Conservation (phyloP, 1,284 basidiomycete species). For the Polyporus tsugae region DNA sequence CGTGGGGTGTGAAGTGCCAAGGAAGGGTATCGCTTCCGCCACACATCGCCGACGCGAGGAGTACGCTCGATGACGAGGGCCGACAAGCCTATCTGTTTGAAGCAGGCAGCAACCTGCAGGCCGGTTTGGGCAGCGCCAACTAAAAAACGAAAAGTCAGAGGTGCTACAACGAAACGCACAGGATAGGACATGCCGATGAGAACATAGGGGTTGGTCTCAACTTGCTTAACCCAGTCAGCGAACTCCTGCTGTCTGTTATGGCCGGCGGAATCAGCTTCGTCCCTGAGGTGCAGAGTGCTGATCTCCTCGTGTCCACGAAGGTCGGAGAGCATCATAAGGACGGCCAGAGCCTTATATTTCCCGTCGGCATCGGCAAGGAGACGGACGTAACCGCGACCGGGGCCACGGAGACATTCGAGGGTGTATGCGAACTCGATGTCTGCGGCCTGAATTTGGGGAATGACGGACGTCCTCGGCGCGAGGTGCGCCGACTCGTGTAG, state of each 20-base stretch:
- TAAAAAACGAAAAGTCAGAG: slow-evolving; percentile 22
- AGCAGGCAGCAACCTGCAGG: slow-evolving; percentile 59
- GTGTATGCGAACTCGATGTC: slow-evolving; percentile 44
- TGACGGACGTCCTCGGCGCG: slow-evolving; percentile 36
- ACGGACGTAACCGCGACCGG: slow-evolving; percentile 48
- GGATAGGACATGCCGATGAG: slow-evolving; percentile 35
- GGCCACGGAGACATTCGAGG: slow-evolving; percentile 48
- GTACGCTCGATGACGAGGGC: slow-evolving; percentile 58
- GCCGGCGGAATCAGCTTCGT: slow-evolving; percentile 19
- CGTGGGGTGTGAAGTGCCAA: slow-evolving; percentile 56
- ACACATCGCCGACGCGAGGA: slow-evolving; percentile 59
- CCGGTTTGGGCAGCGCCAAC: slow-evolving; percentile 67
- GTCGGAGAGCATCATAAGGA: slow-evolving; percentile 41
- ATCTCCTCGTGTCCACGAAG: slow-evolving; percentile 44
- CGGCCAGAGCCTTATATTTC: slow-evolving; percentile 35
- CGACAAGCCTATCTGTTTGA: slow-evolving; percentile 58
- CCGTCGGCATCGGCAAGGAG: slow-evolving; percentile 37
- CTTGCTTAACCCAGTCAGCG: slow-evolving; percentile 27
- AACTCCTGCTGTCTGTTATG: slow-evolving; percentile 30
- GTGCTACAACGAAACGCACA: background rate
- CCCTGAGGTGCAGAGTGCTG: slow-evolving; percentile 18
- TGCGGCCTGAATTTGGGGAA: slow-evolving; percentile 30
- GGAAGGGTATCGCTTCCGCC: slow-evolving; percentile 60
- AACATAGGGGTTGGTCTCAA: slow-evolving; percentile 40
- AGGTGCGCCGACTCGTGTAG: slow-evolving; percentile 42